Conservation (phyloP, 305 asterid genomes). For the Fraxinus paxiana region DNA sequence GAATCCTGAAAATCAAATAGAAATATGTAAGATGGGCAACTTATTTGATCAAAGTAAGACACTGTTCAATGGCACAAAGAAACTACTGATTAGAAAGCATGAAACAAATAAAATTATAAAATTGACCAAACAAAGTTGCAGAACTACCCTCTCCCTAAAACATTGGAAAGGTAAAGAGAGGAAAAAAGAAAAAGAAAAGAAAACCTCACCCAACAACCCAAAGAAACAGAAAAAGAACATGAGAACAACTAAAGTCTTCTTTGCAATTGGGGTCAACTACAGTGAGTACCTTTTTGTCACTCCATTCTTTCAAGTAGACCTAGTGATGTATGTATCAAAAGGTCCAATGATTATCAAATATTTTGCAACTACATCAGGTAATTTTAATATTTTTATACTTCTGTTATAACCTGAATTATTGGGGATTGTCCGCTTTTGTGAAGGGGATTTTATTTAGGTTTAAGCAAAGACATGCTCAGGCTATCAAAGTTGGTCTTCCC, state of each 20-base stretch:
- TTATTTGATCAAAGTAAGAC: neutral
- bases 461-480: neutral
- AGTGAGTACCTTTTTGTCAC: neutral
- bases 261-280: neutral
- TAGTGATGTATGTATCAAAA: neutral
- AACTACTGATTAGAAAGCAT: neutral
- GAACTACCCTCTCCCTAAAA: neutral
- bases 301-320: neutral
- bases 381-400: neutral
- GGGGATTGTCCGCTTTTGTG: neutral
- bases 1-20: conserved; percentile 61
- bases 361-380: neutral
- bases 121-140: neutral
- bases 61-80: neutral
- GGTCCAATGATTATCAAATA: neutral
- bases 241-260: neutral
- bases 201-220: neutral
- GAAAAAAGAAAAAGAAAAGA: neutral
- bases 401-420: neutral
- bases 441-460: neutral
- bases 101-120: neutral
- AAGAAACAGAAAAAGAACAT: neutral
- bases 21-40: neutral
- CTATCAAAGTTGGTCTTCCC: neutral
- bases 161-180: neutral